Evolutionary conservation across 2,329 filamentous ascomycete genomes (phyloP), one percentile per base, ranked within the genome.

Genomic region (Davidsoniella australis): DNA sequence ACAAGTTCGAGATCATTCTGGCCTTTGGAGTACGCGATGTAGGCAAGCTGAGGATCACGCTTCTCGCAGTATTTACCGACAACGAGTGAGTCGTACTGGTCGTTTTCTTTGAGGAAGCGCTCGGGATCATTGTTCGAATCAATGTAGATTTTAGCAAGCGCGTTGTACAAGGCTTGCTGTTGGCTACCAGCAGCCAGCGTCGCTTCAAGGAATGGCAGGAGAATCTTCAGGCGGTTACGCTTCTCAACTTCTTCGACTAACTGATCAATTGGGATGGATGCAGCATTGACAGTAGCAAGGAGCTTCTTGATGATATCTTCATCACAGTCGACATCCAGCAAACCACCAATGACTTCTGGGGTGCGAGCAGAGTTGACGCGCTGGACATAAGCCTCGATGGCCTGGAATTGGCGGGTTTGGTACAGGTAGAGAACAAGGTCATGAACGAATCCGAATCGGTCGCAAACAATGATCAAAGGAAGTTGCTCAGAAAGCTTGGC

Each of bases 41-140:
- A 94, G 2, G 86, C 89, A 49, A 98, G 71, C 63, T 94, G 94
- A 55, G 91, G 91, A 59, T 98, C 91, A 33, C 91, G 83, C 76
- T 96, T 96, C 71, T 95, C 89, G 63, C 89, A 98, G 71, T 98
- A 98, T 68, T 94, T 95, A 63, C 91, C 91, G 49, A 98, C 85
- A 20, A 73, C 77, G 39, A 96, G 70, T 3, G 91, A 86, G 61
- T 98, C 91, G 57, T 98, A 98, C 63, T 91, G 78, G 60, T 95
- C 86, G 61, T 98, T 98, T 68, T 95, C 86, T 69, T 91, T 94
- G 47, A 98, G 70, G 71, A 98, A 98, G 62, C 85, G 85, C 72
- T 98, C 91, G 0, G 91, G 91, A 63, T 95, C 87, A 68, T 95
- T 94, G 73, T 98, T 98, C 57, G 80, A 87, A 66, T 98, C 91